Evolutionary conservation across 176 grass and related monocot genomes (phyloP).

Genomic region (Juncus effusus): DNA sequence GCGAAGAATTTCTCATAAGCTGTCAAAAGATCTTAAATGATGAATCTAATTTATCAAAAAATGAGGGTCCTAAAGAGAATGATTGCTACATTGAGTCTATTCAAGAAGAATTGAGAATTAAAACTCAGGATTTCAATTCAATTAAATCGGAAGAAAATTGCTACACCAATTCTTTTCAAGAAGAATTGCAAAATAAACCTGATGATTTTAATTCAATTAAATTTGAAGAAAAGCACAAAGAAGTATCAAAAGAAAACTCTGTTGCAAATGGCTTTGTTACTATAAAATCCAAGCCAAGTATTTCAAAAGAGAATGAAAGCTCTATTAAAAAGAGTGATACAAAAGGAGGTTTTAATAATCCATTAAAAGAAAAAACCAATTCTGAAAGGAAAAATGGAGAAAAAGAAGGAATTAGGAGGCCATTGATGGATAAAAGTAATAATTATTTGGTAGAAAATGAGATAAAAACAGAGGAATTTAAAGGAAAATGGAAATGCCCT

Average conservation of each 20-base stretch:
- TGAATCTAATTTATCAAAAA: neutral
- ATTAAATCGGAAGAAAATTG: slow-evolving; percentile 7
- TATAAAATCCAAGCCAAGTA: slow-evolving; percentile 29
- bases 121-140: neutral
- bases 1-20: slow-evolving; percentile 28
- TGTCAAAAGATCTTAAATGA: neutral
- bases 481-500: slow-evolving; percentile 63
- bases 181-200: neutral
- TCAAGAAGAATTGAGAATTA: neutral
- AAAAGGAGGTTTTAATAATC: neutral
- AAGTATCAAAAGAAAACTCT: slow-evolving; percentile 18
- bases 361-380: slow-evolving; percentile 12
- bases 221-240: neutral
- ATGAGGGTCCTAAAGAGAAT: neutral
- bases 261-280: slow-evolving; percentile 47
- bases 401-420: slow-evolving; percentile 23
- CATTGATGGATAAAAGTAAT: slow-evolving; percentile 44
- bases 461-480: neutral
- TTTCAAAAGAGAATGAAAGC: neutral
- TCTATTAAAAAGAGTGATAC: neutral
- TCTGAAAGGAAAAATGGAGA: neutral
- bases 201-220: slow-evolving; percentile 7
- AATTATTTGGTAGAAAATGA: slow-evolving; percentile 29
- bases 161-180: neutral
- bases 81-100: neutral